Percentiles rank a stretch among this genome's conserved stretches.
phyloP scores from a whole-genome alignment of 202 grass and related monocot species.

The Panicum hallii region DNA sequence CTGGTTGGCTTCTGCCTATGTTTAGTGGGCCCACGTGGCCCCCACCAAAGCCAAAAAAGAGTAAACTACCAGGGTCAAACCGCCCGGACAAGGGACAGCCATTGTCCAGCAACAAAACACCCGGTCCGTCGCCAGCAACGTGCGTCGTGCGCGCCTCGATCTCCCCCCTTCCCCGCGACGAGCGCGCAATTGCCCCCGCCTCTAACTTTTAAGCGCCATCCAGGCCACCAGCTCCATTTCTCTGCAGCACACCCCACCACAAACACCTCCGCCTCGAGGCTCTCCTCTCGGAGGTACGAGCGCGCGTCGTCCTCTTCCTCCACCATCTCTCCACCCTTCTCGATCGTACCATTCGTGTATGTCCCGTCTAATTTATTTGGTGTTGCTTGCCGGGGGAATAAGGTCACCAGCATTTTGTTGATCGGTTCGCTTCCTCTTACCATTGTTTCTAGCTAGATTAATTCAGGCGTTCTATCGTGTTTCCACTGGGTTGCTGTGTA shows the following conservation, averaged over 20 bases:
- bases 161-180: conserved; percentile 24
- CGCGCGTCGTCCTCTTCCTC: background rate
- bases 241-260: conserved; percentile 15
- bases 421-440: background rate
- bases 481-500: background rate
- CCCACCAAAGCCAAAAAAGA: too few species aligned
- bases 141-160: conserved; percentile 41
- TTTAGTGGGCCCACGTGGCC: too few species aligned
- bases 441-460: background rate
- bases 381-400: too few species aligned
- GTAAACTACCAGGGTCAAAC: background rate
- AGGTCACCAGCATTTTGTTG: too few species aligned
- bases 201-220: conserved; percentile 33
- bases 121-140: background rate
- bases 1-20: too few species aligned
- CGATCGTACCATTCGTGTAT: too few species aligned
- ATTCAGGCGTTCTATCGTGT: background rate
- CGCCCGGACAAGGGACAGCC: too few species aligned
- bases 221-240: conserved; percentile 1
- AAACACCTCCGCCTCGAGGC: conserved; percentile 40
- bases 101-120: background rate
- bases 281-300: conserved; percentile 51
- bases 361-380: too few species aligned
- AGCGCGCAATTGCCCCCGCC: conserved; percentile 6
- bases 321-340: background rate